Evolutionary conservation across 2,329 filamentous ascomycete genomes (phyloP), one percentile per base, ranked within the genome.

Genomic region (Graphilbum fragrans): DNA sequence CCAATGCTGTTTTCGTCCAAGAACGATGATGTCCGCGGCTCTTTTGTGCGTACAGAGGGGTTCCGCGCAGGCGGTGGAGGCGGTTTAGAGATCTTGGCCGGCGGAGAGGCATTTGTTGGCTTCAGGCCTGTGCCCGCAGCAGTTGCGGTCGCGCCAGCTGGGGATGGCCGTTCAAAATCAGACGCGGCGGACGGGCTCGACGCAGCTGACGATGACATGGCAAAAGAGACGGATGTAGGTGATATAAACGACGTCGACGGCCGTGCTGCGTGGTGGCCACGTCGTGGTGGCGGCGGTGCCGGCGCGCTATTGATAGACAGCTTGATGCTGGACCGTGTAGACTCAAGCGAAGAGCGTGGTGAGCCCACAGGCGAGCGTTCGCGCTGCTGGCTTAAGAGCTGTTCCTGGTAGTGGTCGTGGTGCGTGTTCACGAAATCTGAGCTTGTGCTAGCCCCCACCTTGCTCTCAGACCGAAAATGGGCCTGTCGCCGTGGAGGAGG

Each of bases 201-300:
- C 5, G 35, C 22, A 2, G 39, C 35, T 5, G 43, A 41, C 12
- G 40, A n/a, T 10, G 23, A 10, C 4, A 36, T 39, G 10, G 37
- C 6, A 18, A 47, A 45, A 9, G 42, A 47, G 5, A 35, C 10
- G 3, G 43, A 31, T 5, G 45, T 46, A 2, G 49, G 50, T 3
- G 51, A 51, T 6, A 42, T 44, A 22, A 52, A 43, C 2, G 54
- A 51, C 5, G 33, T 47, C 1, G 52, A 48, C 16, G 49, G 57
- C 31, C 54, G 61, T n/a, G 60, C 54, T 16, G 49, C 53, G 37
- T 63, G 61, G 25, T 59, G 59, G 7, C 65, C 65, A 23, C 74
- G 64, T 35, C 73, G 63, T 9, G 74, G 70, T 1, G 74, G 73
- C 17, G 74, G 73, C 16, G 74, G 72, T 9, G 67, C 65, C 0